Base-by-base conservation (phyloP, 352 stramenopile species). In the Pythium brachiatum region DNA sequence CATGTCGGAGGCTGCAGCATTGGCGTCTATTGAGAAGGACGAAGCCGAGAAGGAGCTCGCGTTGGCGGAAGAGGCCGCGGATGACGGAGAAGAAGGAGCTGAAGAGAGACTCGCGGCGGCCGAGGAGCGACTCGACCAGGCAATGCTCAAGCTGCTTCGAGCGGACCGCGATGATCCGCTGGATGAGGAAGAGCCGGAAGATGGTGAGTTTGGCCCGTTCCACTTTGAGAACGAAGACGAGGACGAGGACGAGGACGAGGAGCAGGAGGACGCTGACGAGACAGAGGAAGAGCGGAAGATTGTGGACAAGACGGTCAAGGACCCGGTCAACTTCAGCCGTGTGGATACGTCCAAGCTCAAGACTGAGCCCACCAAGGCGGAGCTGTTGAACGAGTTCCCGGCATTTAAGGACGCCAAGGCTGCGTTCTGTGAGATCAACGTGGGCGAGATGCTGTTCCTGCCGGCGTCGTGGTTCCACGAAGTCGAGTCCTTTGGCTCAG, bases 401-500 rank as follows among this genome's bases (percentile, higher is more conserved):
- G 67, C 68, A 2, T 94, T 94, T 39, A 56, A 46, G 16, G 34
- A 78, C 25, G 83, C 81, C 15, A 90, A 83, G 34, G 73, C 65
- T 12, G 80, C 81, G 2, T 86, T 85, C 44, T 91, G 83, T 52
- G 79, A 97, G 39, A 60, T 99, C 23, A 64, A 85, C 34, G 88
- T 78, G 20, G 96, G 96, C n/a, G 81, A 99, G 48, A 98, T 98
- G 75, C 74, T 99, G 13, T 99, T 98, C 62, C 78, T 99, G 21
- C 97, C 97, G 36, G 95, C 96, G 15, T 97, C 92, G 9, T 99
- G 96, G 96, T 99, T 99, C 72, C 97, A 99, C 70, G 92, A 98
- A 64, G 97, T 99, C 11, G 89, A 89, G 59, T 98, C 92, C 9
- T 90, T 83, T 38, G 74, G 75, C 18, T 75, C 79, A 21, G 60